A percentile compares a stretch with the other conserved stretches of the same genome.
phyloP scores from a whole-genome alignment of 106 monocot species.

The Phalaenopsis equestris region DNA sequence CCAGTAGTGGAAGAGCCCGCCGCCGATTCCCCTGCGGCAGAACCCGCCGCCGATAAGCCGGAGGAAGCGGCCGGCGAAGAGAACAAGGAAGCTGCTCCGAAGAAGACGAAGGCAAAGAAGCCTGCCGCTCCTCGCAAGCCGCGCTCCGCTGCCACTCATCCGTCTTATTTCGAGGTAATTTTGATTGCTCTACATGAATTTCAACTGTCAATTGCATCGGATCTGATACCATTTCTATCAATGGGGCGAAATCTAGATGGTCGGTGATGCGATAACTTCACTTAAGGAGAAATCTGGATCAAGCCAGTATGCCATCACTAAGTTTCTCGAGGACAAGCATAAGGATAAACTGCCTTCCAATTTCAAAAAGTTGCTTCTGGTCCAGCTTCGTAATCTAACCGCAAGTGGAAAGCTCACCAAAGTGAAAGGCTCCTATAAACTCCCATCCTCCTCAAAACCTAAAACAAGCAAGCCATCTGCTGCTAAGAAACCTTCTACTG shows the following conservation, averaged over 20 bases:
- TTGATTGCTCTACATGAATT: background rate
- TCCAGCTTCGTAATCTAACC: slow-evolving; percentile 56
- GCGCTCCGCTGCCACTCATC: slow-evolving; percentile 33
- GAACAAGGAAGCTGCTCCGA: slow-evolving; percentile 10
- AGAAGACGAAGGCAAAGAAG: slow-evolving; percentile 40
- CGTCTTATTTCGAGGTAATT: slow-evolving; percentile 70
- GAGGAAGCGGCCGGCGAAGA: slow-evolving; percentile 13
- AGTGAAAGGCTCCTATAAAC: slow-evolving; percentile 77
- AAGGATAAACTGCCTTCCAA: slow-evolving; percentile 47
- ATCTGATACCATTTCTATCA: slow-evolving; percentile 1
- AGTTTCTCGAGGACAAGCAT: slow-evolving; percentile 76
- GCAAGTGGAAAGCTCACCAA: slow-evolving; percentile 64
- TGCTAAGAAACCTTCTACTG: background rate
- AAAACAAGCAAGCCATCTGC: background rate
- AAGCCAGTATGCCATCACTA: slow-evolving; percentile 73
- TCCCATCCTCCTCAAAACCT: slow-evolving; percentile 14
- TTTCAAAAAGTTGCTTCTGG: slow-evolving; percentile 63
- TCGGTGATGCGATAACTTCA: slow-evolving; percentile 50
- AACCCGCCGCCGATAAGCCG: background rate
- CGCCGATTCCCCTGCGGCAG: slow-evolving; percentile 11
- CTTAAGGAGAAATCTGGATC: slow-evolving; percentile 86
- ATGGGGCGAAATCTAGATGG: slow-evolving; percentile 42
- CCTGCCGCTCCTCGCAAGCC: slow-evolving; percentile 29
- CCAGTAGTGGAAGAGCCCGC: slow-evolving; percentile 6
- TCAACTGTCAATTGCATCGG: background rate